Conservation (phyloP, 768 basidiomycete species). For the Phaeotremella skinneri region DNA sequence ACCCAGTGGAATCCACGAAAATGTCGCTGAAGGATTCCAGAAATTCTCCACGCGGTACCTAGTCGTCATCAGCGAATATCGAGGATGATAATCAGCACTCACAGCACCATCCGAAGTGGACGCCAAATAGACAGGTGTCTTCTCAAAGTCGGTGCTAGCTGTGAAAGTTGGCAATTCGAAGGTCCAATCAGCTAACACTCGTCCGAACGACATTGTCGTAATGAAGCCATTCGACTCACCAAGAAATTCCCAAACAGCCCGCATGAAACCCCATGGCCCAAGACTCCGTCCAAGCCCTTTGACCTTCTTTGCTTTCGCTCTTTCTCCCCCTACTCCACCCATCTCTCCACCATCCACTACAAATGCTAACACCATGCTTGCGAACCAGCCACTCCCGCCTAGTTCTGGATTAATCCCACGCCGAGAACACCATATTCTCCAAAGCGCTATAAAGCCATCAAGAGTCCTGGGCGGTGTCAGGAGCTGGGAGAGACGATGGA, state of each 20-base stretch:
- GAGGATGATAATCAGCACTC: slow-evolving; percentile 4
- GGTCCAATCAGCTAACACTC: not conserved
- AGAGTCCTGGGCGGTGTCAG: slow-evolving; percentile 62
- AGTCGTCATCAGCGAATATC: not conserved
- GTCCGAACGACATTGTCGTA: not conserved
- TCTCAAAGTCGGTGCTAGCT: slow-evolving; percentile 70
- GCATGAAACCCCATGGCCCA: slow-evolving; percentile 86
- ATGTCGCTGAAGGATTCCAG: slow-evolving; percentile 54
- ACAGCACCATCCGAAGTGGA: not conserved
- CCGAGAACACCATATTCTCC: slow-evolving; percentile 87
- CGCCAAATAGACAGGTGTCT: slow-evolving; percentile 28
- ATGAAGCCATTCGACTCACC: slow-evolving; percentile 56
- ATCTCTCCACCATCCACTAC: slow-evolving; percentile 66
- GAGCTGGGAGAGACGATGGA: slow-evolving; percentile 60
- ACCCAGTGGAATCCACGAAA: slow-evolving; percentile 75
- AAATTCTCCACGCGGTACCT: slow-evolving; percentile 38
- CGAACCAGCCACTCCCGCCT: slow-evolving; percentile 58
- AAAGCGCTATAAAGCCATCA: slow-evolving; percentile 68
- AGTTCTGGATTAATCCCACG: slow-evolving; percentile 57
- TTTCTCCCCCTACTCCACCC: slow-evolving; percentile 40
- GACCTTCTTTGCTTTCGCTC: slow-evolving; percentile 51
- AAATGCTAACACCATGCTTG: slow-evolving; percentile 54
- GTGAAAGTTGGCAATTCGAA: slow-evolving; percentile 1
- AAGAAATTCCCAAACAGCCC: slow-evolving; percentile 77
- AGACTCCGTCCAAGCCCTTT: slow-evolving; percentile 72